phyloP scores from a whole-genome alignment of 2,329 filamentous ascomycete genomes.

The Esteya vermicola region DNA sequence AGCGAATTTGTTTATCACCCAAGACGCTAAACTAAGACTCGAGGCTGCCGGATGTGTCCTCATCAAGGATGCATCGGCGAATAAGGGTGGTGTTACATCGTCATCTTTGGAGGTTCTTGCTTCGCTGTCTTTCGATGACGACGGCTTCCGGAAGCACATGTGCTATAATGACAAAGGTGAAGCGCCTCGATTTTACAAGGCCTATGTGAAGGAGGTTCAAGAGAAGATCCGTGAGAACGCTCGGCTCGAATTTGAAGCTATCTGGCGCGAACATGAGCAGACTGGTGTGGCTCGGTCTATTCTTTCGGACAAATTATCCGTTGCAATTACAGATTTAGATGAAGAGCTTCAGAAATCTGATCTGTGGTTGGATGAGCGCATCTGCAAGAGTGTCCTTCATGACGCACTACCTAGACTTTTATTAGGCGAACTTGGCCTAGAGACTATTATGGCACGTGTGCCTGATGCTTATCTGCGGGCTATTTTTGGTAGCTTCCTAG shows the following conservation, averaged over 20 bases:
- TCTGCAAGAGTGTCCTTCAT: conserved; percentile 62
- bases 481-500: conserved; percentile 92
- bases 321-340: conserved; percentile 90
- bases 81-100: conserved; percentile 96
- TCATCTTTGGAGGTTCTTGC: conserved; percentile 94
- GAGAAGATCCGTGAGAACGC: conserved; percentile 84
- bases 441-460: conserved; percentile 74
- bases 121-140: conserved; percentile 85
- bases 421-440: conserved; percentile 78
- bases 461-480: conserved; percentile 84
- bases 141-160: conserved; percentile 84
- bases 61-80: conserved; percentile 95
- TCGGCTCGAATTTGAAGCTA: conserved; percentile 87
- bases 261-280: conserved; percentile 85
- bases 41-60: conserved; percentile 91
- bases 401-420: conserved; percentile 80
- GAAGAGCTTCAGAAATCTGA: conserved; percentile 91
- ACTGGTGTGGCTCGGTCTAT: conserved; percentile 69
- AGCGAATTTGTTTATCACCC: conserved; percentile 91
- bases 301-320: conserved; percentile 80
- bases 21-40: conserved; percentile 89
- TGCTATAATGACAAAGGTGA: conserved; percentile 62
- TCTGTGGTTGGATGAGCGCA: conserved; percentile 70
- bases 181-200: conserved; percentile 79
- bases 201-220: conserved; percentile 87